Conservation (phyloP, 2,329 filamentous ascomycete species). For the Colletotrichum liaoningense region DNA sequence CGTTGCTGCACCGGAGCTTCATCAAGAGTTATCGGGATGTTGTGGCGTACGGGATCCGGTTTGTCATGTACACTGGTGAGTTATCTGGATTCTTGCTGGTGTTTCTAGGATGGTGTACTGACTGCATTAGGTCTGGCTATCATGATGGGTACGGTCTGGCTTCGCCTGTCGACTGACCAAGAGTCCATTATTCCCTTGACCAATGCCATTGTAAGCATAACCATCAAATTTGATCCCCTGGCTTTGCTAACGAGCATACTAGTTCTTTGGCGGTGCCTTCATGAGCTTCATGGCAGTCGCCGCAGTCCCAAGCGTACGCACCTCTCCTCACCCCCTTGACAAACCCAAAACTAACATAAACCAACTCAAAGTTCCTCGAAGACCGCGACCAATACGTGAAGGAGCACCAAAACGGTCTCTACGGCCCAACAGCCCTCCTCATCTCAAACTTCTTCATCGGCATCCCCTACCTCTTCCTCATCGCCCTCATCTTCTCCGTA, state of each 20-base stretch:
- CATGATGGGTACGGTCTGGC: slow-evolving; percentile 90
- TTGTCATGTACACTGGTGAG: slow-evolving; percentile 75
- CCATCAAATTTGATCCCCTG: too few species aligned
- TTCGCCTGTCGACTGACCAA: slow-evolving; percentile 76
- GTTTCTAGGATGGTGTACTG: slow-evolving; percentile 46
- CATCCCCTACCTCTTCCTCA: slow-evolving; percentile 83
- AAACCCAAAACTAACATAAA: background rate
- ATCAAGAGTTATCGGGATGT: slow-evolving; percentile 89
- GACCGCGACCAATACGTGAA: slow-evolving; percentile 79
- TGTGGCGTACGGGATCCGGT: slow-evolving; percentile 83
- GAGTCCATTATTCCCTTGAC: slow-evolving; percentile 82
- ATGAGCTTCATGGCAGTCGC: slow-evolving; percentile 88
- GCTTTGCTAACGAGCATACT: background rate
- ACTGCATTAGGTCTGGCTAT: slow-evolving; percentile 70
- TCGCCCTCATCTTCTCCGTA: slow-evolving; percentile 79
- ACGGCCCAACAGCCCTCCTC: slow-evolving; percentile 78
- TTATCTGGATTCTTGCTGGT: background rate
- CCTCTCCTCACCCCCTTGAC: background rate
- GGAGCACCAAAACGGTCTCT: slow-evolving; percentile 84
- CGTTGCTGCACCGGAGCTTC: slow-evolving; percentile 81
- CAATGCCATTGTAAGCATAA: slow-evolving; percentile 71
- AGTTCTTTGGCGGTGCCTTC: slow-evolving; percentile 78
- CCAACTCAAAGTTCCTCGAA: slow-evolving; percentile 70
- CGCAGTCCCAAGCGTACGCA: slow-evolving; percentile 75
- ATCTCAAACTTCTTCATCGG: slow-evolving; percentile 86